Evolutionary conservation across 2,329 filamentous ascomycete species (phyloP).

Genomic region (Cladosporium sp.): DNA sequence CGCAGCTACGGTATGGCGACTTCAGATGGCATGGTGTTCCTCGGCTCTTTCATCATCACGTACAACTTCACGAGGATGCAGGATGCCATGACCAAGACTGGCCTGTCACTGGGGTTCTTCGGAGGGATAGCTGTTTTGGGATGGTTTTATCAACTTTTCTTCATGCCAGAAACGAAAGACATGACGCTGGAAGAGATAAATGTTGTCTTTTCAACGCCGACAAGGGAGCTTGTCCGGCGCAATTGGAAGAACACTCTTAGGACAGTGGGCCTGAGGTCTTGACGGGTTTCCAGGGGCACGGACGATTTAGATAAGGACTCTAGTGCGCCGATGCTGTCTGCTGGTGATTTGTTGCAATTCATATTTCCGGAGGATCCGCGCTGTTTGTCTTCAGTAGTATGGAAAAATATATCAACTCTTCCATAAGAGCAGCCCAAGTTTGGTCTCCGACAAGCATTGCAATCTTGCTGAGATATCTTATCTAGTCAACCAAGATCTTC

Average conservation of each 20-base stretch:
- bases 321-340: no score
- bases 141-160: constrained; percentile 66
- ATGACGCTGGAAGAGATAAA: constrained; percentile 66
- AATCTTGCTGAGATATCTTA: not conserved
- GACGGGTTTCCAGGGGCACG: no score
- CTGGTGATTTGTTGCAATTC: no score
- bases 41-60: constrained; percentile 65
- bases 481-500: constrained; percentile 74
- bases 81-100: constrained; percentile 58
- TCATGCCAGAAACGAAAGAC: constrained; percentile 72
- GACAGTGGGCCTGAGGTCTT: no score
- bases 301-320: no score
- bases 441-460: no score
- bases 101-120: constrained; percentile 64
- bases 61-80: constrained; percentile 71
- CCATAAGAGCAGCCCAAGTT: no score
- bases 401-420: constrained; percentile 26
- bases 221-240: constrained; percentile 54
- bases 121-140: constrained; percentile 65
- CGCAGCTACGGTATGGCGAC: constrained; percentile 69
- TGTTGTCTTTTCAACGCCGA: constrained; percentile 58
- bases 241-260: constrained; percentile 42
- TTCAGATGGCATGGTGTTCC: constrained; percentile 61
- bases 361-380: no score
- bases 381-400: no score